Base-by-base conservation (phyloP, 1,284 basidiomycete species). In the Coniferiporia sulphurascens region DNA sequence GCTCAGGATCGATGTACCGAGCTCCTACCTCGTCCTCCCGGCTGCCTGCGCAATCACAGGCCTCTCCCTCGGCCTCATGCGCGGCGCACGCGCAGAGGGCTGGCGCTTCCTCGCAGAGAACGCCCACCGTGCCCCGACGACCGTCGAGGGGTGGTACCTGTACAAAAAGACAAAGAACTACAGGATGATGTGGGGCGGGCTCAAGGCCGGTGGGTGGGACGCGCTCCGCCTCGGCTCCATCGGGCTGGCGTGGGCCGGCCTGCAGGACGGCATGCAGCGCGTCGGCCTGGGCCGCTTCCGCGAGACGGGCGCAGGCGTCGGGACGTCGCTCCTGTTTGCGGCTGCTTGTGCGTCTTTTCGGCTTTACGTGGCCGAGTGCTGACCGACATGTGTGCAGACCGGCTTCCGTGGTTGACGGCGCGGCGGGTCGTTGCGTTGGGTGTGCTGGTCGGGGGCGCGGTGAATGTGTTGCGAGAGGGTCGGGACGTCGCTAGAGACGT, bases 141-240 rank as follows among this genome's bases (percentile, higher is more conserved):
- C 91, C 34, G 79, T 92, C 59, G 81, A 86, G 64, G 91, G 91
- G 65, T 94, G 91, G 92, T 94, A 93, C 71, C 87, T 91, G 67
- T 94, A 93, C 81, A 89, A 91, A 71, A 93, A 93, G 78, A 93
- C 91, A 45, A 94, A 93, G 73, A 94, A 94, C 75, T 93, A 93
- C 76, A 78, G 82, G 66, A 83, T 92, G 66, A 79, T 91, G 69
- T 79, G 85, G 64, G 86, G 81, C 1, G 91, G 81, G n/a, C 69
- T 93, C 68, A 82, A 81, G 66, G 84, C 81, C 22, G 91, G 82
- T 1, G 84, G 82, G 1, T 62, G 65, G 60, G 82, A 89, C 52
- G 87, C 81, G 1, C 64, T 71, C 52, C 79, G 77, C 67, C 73
- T 93, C 32, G 85, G 80, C 0, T 68, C 72, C 13, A 74, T 83